phyloP scores from a whole-genome alignment of 2,329 filamentous ascomycete species.

The Calonectria leucothoes region DNA sequence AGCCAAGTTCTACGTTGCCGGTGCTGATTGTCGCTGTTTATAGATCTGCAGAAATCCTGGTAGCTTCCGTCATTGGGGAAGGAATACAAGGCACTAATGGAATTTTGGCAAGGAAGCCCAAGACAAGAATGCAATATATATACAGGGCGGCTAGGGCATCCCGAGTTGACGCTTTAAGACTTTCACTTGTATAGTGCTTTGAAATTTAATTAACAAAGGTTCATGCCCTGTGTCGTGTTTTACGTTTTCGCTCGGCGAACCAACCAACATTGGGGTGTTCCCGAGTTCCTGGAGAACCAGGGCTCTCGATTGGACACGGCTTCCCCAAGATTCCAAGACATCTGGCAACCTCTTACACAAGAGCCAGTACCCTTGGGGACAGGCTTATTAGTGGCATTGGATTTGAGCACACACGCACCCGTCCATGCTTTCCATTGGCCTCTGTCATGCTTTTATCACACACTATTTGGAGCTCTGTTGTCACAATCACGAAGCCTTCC shows the following conservation, averaged over 20 bases:
- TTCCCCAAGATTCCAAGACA: background rate
- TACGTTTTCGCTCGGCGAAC: background rate
- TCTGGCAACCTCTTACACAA: background rate
- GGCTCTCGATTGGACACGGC: constrained; percentile 11
- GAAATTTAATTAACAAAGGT: background rate
- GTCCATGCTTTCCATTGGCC: background rate
- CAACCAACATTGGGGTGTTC: constrained; percentile 9
- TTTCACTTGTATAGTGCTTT: background rate
- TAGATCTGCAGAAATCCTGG: constrained; percentile 13
- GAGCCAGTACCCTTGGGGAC: background rate
- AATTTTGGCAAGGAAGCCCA: background rate
- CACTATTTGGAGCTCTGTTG: background rate
- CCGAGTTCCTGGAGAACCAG: background rate
- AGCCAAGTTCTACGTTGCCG: background rate
- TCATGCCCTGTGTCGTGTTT: background rate
- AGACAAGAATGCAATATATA: background rate
- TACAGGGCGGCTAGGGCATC: background rate
- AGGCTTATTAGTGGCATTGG: background rate
- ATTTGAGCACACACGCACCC: background rate
- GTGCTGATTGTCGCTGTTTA: background rate
- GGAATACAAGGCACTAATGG: background rate
- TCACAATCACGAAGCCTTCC: background rate
- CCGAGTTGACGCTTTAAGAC: background rate
- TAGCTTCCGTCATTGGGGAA: background rate
- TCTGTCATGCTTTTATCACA: background rate